Evolutionary conservation across 2,329 filamentous ascomycete genomes (phyloP), one percentile per base, ranked within the genome.

Genomic region (Fusarium tricinctum): DNA sequence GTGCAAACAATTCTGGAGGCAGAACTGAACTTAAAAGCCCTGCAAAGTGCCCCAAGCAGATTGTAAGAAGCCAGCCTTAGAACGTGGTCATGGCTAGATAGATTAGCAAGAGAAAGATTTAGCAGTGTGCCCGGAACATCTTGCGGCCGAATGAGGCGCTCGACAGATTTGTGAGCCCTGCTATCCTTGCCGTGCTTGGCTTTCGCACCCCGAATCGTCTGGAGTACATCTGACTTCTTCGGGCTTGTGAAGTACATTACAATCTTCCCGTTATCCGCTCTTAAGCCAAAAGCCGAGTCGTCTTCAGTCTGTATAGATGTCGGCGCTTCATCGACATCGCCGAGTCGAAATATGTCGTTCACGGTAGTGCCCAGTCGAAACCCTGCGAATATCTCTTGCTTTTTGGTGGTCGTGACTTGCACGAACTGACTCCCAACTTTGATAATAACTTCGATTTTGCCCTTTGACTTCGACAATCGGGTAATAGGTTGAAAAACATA

Each of bases 201-300:
- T 75, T 91, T 91, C 43, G 88, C 88, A 12, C 80, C 82, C 33
- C 88, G 85, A 53, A 92, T 89, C 13, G 86, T 85, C 75, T 89
- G 86, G 5, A 92, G 79, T 20, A 92, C 83, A 63, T 91, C 89
- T 8, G 80, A 74, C 75, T 89, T 90, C 74, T 86, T 87, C 2
- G 88, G 82, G 68, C 89, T 91, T 19, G 88, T 89, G 75, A 92
- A 92, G 74, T 89, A 91, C 88, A 92, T 91, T 53, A 91, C 85
- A 49, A 91, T 88, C 77, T 89, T 91, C 69, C 89, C 89, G 66
- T 88, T 89, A 70, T 92, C 89, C 4, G 89, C 89, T 49, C 89
- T 84, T 28, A 92, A 79, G 1, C 89, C 89, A 75, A 92, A 92
- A 2, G 88, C 86, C 5, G 86, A 88, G 66, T 91, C 88, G 59